Percentiles rank a stretch among this genome's conserved stretches.
Evolutionary conservation across 2,329 filamentous ascomycete genomes (phyloP).

Genomic region (Lomentospora prolificans): DNA sequence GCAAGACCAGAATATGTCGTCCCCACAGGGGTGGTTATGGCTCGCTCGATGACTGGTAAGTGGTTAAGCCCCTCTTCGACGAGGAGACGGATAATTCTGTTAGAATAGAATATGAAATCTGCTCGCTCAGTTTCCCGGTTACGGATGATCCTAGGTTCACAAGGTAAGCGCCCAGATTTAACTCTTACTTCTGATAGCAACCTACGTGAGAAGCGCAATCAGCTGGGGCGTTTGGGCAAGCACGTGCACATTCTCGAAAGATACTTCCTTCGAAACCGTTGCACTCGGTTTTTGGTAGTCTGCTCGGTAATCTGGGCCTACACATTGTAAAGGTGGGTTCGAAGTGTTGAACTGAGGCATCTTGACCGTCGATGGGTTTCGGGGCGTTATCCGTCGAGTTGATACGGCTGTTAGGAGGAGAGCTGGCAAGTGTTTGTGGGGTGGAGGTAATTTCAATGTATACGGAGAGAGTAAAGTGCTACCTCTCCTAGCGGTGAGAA

Average conservation of each 20-base stretch:
- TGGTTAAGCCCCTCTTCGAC: constrained; percentile 98
- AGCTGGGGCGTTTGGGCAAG: constrained; percentile 90
- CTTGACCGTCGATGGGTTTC: not conserved
- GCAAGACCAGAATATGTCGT: constrained; percentile 80
- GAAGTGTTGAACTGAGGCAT: not conserved
- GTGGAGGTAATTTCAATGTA: no score
- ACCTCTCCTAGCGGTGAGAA: no score
- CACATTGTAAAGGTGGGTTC: constrained; percentile 41
- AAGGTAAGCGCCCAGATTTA: not conserved
- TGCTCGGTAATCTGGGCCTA: constrained; percentile 72
- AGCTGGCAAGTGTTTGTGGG: not conserved
- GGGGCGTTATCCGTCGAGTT: no score
- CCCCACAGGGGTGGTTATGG: constrained; percentile 84
- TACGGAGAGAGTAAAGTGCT: no score
- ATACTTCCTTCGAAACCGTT: constrained; percentile 75
- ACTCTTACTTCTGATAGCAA: constrained; percentile 19
- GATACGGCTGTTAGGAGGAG: not conserved
- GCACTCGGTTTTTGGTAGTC: constrained; percentile 73
- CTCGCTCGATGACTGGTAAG: constrained; percentile 79
- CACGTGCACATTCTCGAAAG: constrained; percentile 80
- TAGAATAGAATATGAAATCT: constrained; percentile 99
- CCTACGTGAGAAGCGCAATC: constrained; percentile 94
- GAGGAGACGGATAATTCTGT: constrained; percentile 90
- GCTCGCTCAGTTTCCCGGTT: constrained; percentile 82
- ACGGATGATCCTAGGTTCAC: constrained; percentile 74